Base-by-base conservation (phyloP, 2,329 filamentous ascomycete species). In the Tolypocladium tundrense region DNA sequence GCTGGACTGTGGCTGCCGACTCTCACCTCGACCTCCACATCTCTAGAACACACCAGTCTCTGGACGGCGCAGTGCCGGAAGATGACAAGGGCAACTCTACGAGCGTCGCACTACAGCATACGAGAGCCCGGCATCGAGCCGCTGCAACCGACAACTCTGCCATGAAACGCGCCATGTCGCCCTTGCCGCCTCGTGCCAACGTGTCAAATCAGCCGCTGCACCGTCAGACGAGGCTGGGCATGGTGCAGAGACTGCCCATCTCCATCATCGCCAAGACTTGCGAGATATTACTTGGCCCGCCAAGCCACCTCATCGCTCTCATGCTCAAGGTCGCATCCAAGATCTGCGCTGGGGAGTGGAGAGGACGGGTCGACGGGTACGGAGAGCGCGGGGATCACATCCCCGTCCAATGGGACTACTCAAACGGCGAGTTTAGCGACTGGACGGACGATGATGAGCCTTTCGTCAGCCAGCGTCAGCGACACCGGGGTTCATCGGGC, bases 281-380 rank as follows among this genome's bases (percentile, higher is more conserved):
- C 61, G 85, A 89, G 55, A 80, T 94, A 37, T 79, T 96, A 4
- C 75, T 96, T 16, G 85, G 88, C 0, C 91, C 91, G n/a, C 91
- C 92, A 0, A 83, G 87, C 19, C 85, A 92, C 65, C 80, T 96
- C 2, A 82, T 96, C 41, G 79, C 84, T 33, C 77, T 96, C 45
- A 91, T 96, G 79, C 80, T 96, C 5, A 85, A 85, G 58, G 90
- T 96, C 58, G 90, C 91, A 1, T 86, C 88, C 0, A 85, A 83
- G 61, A 90, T 96, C 61, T 81, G 86, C 1, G 78, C 78, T 37
- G 83, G 82, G 21, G 79, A 83, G 73, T 85, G 81, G 86, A 75
- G 82, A 66, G 88, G 82, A 61, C 72, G 81, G 63, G 76, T 84
- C 56, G 78, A 79, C 55, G 82, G 82, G 13, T 73, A 77, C 56